A percentile compares a stretch with the other conserved stretches of the same genome.
Conservation (phyloP, 2,329 filamentous ascomycete species). For the Fusarium floridanum region DNA sequence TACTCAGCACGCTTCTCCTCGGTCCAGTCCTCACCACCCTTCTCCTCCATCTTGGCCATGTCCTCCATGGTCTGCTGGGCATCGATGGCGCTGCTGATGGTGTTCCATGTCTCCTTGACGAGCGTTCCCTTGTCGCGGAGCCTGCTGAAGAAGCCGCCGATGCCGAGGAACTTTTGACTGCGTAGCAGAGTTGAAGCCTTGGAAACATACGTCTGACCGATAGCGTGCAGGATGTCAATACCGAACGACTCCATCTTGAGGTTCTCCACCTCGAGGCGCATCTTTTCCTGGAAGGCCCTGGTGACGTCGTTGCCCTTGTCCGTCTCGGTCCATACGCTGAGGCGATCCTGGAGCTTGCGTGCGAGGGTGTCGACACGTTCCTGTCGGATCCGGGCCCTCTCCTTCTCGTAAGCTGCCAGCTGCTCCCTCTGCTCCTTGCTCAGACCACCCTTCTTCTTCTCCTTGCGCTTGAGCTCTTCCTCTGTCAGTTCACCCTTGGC, state of each 20-base stretch:
- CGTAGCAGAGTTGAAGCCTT: slow-evolving; percentile 92
- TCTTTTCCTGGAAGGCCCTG: slow-evolving; percentile 92
- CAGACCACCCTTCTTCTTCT: slow-evolving; percentile 90
- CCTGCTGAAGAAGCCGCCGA: slow-evolving; percentile 92
- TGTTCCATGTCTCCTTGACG: slow-evolving; percentile 98
- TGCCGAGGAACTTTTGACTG: slow-evolving; percentile 96
- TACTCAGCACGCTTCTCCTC: slow-evolving; percentile 97
- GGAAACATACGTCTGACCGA: slow-evolving; percentile 89
- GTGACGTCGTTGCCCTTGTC: slow-evolving; percentile 91
- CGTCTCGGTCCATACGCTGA: slow-evolving; percentile 97
- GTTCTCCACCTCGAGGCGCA: slow-evolving; percentile 93
- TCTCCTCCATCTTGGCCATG: slow-evolving; percentile 96
- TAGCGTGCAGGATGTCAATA: slow-evolving; percentile 94
- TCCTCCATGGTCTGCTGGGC: slow-evolving; percentile 99
- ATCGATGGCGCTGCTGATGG: slow-evolving; percentile 94
- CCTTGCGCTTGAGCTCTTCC: slow-evolving; percentile 59
- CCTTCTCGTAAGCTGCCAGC: slow-evolving; percentile 86
- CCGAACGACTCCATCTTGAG: slow-evolving; percentile 99
- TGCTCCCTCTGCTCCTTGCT: slow-evolving; percentile 95
- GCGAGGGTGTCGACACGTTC: slow-evolving; percentile 89
- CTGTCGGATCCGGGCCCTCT: slow-evolving; percentile 85
- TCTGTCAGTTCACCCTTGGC: slow-evolving; percentile 79
- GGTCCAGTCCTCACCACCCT: slow-evolving; percentile 96
- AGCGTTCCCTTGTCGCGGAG: slow-evolving; percentile 97
- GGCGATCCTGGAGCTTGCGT: slow-evolving; percentile 87